Evolutionary conservation across 768 basidiomycete genomes (phyloP).

Genomic region (Rhodosporidiobolus sp.): DNA sequence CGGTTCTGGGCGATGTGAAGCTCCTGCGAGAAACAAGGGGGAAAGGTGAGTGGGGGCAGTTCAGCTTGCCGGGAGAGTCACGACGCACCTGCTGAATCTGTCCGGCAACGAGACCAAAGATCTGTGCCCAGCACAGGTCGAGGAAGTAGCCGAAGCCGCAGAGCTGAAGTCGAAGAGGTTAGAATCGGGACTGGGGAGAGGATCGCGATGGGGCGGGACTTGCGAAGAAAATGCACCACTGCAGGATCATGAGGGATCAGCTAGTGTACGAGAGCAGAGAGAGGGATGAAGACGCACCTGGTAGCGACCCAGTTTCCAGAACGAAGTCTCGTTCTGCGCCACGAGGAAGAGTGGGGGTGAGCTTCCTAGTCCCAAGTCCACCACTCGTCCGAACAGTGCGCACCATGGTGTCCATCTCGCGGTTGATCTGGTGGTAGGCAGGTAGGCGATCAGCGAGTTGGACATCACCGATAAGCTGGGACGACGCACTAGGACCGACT

Average conservation of each 20-base stretch:
- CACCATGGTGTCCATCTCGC: constrained; percentile 47
- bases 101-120: constrained; percentile 45
- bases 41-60: not conserved
- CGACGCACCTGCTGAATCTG: constrained; percentile 26
- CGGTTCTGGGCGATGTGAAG: constrained; percentile 44
- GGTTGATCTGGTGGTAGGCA: constrained; percentile 41
- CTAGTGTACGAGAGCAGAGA: not conserved
- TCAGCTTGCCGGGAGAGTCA: not conserved
- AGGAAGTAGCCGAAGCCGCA: constrained; percentile 50
- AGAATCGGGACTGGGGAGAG: not conserved
- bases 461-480: not conserved
- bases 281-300: constrained; percentile 31
- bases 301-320: constrained; percentile 46
- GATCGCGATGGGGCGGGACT: not conserved
- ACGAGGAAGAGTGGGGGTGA: too few relatives aligned
- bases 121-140: constrained; percentile 48
- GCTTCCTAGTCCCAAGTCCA: too few relatives aligned
- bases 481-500: constrained; percentile 36
- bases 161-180: constrained; percentile 21
- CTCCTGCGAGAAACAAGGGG: constrained; percentile 43
- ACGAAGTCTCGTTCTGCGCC: constrained; percentile 9
- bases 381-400: not conserved
- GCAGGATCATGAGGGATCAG: not conserved
- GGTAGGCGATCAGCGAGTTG: not conserved
- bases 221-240: constrained; percentile 47